These are phyloP conservation scores for Pyrenochaeta sp. DNA, from an alignment of 2,329 filamentous ascomycete species.

Conservation along the genomic window DNA sequence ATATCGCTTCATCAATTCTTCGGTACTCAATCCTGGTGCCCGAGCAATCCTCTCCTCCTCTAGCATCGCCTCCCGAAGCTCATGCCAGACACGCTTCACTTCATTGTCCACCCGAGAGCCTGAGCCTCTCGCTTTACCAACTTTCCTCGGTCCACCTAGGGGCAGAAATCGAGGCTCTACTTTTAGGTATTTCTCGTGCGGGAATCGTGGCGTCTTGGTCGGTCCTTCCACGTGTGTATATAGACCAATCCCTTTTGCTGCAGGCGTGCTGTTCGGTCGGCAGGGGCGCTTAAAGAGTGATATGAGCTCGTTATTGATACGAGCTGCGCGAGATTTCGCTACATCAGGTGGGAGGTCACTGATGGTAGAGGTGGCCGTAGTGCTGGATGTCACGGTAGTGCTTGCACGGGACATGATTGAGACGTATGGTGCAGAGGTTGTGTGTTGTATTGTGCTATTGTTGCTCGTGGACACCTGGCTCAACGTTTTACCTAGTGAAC, in stretches of 20 bases:
- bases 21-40: not conserved
- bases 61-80: not conserved
- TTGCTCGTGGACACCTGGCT: no score
- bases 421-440: not conserved
- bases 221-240: slow-evolving; percentile 35
- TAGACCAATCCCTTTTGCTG: slow-evolving; percentile 32
- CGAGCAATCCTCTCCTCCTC: not conserved
- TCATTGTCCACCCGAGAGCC: not conserved
- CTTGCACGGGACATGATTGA: not conserved
- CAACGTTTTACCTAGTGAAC: not conserved
- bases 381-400: not conserved
- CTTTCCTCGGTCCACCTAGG: not conserved
- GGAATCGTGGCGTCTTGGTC: not conserved
- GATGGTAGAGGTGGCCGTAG: not conserved
- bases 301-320: slow-evolving; percentile 33
- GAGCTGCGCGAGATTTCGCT: slow-evolving; percentile 12
- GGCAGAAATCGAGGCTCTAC: slow-evolving; percentile 9
- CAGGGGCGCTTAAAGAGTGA: slow-evolving; percentile 10
- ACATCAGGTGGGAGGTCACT: slow-evolving; percentile 17
- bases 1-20: not conserved
- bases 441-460: not conserved
- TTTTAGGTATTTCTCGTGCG: not conserved
- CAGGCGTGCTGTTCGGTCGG: slow-evolving; percentile 3
- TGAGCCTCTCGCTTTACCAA: not conserved
- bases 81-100: not conserved